Evolutionary conservation across 2,329 filamentous ascomycete genomes (phyloP).

Genomic region (Polytolypa hystricis): DNA sequence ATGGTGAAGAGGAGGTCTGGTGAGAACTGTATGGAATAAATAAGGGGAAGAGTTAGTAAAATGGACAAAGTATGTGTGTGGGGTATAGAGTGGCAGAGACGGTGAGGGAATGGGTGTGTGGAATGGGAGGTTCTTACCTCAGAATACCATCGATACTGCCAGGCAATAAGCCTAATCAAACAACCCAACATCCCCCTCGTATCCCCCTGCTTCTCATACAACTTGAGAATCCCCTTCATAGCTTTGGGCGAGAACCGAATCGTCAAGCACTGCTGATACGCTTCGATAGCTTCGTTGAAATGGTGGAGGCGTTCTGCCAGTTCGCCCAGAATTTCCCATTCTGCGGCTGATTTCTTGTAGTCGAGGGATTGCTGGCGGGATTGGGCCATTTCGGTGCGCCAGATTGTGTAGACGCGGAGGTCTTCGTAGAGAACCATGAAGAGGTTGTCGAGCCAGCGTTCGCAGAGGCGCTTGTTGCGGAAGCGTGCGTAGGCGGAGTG

Average conservation of each 20-base stretch:
- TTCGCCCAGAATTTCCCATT: constrained; percentile 95
- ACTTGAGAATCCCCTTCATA: constrained; percentile 68
- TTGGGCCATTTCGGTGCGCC: constrained; percentile 95
- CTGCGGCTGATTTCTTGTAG: constrained; percentile 92
- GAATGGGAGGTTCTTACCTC: constrained; percentile 46
- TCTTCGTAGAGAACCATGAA: constrained; percentile 99
- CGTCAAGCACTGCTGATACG: constrained; percentile 76
- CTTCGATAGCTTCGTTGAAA: constrained; percentile 80
- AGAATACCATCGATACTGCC: constrained; percentile 99
- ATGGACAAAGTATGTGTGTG: not conserved
- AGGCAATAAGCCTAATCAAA: constrained; percentile 85
- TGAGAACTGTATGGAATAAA: constrained; percentile 54
- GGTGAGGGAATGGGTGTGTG: not conserved
- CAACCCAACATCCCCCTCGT: constrained; percentile 70
- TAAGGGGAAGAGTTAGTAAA: not conserved
- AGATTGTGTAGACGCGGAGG: constrained; percentile 95
- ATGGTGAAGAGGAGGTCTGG: constrained; percentile 80
- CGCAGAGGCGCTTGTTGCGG: constrained; percentile 93
- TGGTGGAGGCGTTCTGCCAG: constrained; percentile 90
- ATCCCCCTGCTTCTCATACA: constrained; percentile 67
- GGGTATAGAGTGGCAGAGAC: not conserved
- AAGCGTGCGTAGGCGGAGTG: constrained; percentile 76
- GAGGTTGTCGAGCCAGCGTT: constrained; percentile 94
- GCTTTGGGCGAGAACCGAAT: constrained; percentile 91
- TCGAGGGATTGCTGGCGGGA: constrained; percentile 86